These are phyloP conservation scores for Ophiostoma quercus DNA, from an alignment of 2,329 filamentous ascomycete genomes.

Conservation along the genomic window DNA sequence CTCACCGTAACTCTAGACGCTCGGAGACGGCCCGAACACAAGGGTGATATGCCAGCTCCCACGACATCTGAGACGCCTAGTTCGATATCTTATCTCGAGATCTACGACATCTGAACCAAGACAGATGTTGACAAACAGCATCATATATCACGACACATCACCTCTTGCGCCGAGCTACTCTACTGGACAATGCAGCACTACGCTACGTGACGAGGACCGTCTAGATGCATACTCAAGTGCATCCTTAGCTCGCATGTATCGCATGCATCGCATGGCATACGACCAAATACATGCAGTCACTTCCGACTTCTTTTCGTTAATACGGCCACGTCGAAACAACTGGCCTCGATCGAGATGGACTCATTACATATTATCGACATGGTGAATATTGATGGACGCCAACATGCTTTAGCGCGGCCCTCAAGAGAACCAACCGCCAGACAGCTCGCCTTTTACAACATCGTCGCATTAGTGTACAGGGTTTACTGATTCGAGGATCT, in stretches of 20 bases:
- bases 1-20: not conserved
- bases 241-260: not conserved
- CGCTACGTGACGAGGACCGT: not conserved
- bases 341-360: not conserved
- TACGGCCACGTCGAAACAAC: not conserved
- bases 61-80: not conserved
- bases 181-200: constrained; percentile 1
- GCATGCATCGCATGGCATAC: not conserved
- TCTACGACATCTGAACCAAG: not conserved
- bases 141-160: not conserved
- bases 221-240: constrained; percentile 1
- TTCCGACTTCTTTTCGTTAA: constrained; percentile 11
- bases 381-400: not conserved
- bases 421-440: not conserved
- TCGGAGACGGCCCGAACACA: not conserved
- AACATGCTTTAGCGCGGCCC: not conserved
- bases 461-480: not conserved
- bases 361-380: not conserved
- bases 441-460: not conserved
- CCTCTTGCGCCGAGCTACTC: not conserved
- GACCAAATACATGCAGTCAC: not conserved
- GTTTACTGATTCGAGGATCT: not conserved
- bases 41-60: not conserved
- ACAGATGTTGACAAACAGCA: not conserved
- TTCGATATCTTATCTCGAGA: not conserved